phyloP scores from a whole-genome alignment of 2,329 filamentous ascomycete genomes.

The Aspergillus spinulosporus region DNA sequence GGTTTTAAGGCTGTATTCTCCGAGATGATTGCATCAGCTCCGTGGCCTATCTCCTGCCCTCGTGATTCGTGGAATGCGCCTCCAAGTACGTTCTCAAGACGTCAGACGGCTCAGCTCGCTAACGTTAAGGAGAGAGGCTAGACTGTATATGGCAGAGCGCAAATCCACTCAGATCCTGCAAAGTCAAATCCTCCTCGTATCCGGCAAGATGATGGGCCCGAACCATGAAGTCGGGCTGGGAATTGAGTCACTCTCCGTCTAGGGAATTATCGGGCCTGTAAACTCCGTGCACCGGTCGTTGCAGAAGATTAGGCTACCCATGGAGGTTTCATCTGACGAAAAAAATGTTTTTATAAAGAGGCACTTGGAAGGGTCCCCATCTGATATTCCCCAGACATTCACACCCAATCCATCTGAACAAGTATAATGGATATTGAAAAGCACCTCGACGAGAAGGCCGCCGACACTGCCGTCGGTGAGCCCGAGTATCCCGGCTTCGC shows the following conservation, averaged over 20 bases:
- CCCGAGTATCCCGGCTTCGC: slow-evolving; percentile 22
- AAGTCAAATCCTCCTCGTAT: neutral
- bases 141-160: neutral
- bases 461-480: neutral
- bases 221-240: neutral
- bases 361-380: neutral
- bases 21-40: neutral
- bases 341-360: neutral
- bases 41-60: neutral
- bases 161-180: neutral
- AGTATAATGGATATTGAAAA: slow-evolving; percentile 9
- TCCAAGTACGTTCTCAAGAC: neutral
- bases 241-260: neutral
- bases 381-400: neutral
- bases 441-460: neutral
- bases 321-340: neutral
- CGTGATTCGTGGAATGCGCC: neutral
- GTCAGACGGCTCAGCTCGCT: neutral
- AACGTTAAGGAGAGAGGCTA: neutral
- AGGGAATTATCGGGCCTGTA: neutral
- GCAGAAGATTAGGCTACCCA: neutral
- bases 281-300: slow-evolving; percentile 1
- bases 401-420: neutral
- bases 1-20: neutral
- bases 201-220: neutral